These are phyloP conservation scores for Salmacisia buchloeana DNA, from an alignment of 1,284 basidiomycete species.

Conservation along the genomic window DNA sequence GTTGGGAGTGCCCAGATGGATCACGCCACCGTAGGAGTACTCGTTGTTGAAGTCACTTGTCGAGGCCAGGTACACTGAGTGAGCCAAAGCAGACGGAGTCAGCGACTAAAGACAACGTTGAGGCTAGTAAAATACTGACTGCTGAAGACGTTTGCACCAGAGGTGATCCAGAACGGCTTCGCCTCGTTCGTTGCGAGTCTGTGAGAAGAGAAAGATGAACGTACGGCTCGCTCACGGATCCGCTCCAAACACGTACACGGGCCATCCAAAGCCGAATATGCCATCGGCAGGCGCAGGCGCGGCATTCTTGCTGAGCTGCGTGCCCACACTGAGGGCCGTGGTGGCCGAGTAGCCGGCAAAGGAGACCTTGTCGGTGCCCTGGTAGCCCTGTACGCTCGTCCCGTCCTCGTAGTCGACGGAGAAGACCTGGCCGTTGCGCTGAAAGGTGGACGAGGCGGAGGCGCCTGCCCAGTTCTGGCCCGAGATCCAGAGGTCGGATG, in stretches of 20 bases:
- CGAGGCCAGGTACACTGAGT: constrained; percentile 4
- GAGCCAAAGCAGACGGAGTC: constrained; percentile 10
- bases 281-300: constrained; percentile 51
- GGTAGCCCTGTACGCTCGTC: constrained; percentile 59
- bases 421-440: not conserved
- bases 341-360: constrained; percentile 50
- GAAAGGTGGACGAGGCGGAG: not conserved
- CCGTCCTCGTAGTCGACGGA: not conserved
- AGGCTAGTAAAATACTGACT: constrained; percentile 50
- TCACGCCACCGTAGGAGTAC: constrained; percentile 42
- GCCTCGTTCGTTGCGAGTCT: constrained; percentile 52
- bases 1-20: constrained; percentile 52
- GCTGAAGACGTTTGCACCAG: constrained; percentile 54
- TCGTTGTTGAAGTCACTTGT: not conserved
- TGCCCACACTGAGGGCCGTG: constrained; percentile 46
- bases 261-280: constrained; percentile 50
- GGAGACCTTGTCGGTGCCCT: constrained; percentile 60
- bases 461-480: not conserved
- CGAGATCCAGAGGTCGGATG: constrained; percentile 7
- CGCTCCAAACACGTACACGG: not conserved
- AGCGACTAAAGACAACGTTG: constrained; percentile 21
- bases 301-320: constrained; percentile 37
- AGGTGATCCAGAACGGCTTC: constrained; percentile 62
- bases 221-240: not conserved
- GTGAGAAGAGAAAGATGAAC: constrained; percentile 35